Evolutionary conservation across 441 rosid species (phyloP).

Genomic region (Populus hybrid): DNA sequence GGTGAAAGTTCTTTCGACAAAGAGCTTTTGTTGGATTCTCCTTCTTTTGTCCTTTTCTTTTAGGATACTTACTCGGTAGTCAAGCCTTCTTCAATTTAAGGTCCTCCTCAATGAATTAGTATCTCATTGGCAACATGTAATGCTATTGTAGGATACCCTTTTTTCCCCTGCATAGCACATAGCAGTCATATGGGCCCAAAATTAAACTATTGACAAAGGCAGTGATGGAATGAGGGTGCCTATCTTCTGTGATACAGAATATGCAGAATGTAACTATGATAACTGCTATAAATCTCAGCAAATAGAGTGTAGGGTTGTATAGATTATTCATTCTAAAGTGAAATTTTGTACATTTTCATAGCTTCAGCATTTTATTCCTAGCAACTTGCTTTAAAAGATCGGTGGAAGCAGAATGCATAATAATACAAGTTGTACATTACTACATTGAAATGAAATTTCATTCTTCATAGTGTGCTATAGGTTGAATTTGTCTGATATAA

Average conservation of each 20-base stretch:
- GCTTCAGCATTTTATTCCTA: background rate
- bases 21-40: background rate
- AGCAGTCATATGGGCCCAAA: background rate
- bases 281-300: background rate
- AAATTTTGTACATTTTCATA: background rate
- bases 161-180: background rate
- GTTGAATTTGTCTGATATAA: background rate
- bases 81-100: background rate
- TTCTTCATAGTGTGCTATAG: background rate
- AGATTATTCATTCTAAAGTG: background rate
- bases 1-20: background rate
- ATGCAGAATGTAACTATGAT: background rate
- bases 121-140: background rate
- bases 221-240: background rate
- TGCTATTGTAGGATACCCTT: background rate
- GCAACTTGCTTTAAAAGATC: background rate
- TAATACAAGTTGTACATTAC: background rate
- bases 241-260: background rate
- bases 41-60: too few species aligned
- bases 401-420: background rate
- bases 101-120: background rate
- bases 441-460: background rate
- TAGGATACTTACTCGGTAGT: background rate
- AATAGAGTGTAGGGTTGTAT: background rate
- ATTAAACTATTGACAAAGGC: background rate